Evolutionary conservation across 2,329 filamentous ascomycete species (phyloP), one percentile per base, ranked within the genome.

Genomic region (Pseudocercospora eumusae): DNA sequence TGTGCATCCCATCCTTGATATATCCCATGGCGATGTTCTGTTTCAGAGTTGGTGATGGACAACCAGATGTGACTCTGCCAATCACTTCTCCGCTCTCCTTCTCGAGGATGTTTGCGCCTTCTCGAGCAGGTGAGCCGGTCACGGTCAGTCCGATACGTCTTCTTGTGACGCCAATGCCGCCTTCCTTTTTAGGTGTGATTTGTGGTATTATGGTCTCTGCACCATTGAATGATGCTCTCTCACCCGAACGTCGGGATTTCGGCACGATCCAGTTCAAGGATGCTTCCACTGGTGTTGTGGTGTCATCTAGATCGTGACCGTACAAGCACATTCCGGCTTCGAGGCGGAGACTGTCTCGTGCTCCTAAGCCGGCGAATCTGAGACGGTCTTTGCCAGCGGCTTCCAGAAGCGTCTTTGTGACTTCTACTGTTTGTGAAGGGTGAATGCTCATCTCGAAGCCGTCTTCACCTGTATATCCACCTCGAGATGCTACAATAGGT

Each of bases 241-340:
- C 70, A 4, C 79, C 78, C 21, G 84, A 79, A 58, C 88, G 88
- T 18, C 93, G 86, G 60, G 88, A 86, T 74, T 92, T 92, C 66
- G 90, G 88, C 63, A 99, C 88, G 72, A 97, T 85, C 93, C 95
- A 99, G 63, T 82, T 82, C 0, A 91, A 78, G 1, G 81, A 82
- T 1, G 84, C 88, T 73, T 87, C 84, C 4, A 89, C 86, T 0
- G 88, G 88, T 1, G 88, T 90, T 10, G 85, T 89, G 0, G 80
- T 81, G 61, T 96, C 93, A 75, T 96, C 88, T 40, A 99, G 85
- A 76, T 99, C 95, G 79, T 98, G 92, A n/a, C 95, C 95, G 79
- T 99, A 99, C n/a, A 99, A 84, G 77, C 95, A 99, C 93, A 99
- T 96, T 64, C 95, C 95, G 0, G 95, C 95, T 80, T 99, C 95